Percentiles rank a stretch among this genome's conserved stretches.
Evolutionary conservation across 805 yeast genomes (phyloP).

Genomic region (Metschnikowia matae): DNA sequence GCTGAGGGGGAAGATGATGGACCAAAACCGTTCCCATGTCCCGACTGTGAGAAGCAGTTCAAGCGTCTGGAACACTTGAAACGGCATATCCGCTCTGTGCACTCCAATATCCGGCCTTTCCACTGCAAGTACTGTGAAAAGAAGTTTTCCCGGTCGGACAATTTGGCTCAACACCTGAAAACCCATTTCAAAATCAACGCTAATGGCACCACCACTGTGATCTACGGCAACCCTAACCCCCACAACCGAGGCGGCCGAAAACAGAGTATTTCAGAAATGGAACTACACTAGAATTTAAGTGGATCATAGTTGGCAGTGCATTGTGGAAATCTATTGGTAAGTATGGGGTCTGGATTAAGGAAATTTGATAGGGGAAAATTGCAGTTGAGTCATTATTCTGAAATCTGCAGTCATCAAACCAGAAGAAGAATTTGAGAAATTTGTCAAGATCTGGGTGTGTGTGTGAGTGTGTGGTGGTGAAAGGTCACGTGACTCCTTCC

Average conservation of each 20-base stretch:
- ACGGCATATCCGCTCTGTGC: constrained; percentile 41
- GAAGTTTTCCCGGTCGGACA: constrained; percentile 40
- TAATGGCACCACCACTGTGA: constrained; percentile 23
- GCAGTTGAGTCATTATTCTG: too few relatives aligned
- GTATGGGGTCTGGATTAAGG: too few relatives aligned
- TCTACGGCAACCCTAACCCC: constrained; percentile 18
- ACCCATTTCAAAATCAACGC: constrained; percentile 35
- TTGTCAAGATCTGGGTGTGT: too few relatives aligned
- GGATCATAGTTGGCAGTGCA: too few relatives aligned
- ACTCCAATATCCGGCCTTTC: constrained; percentile 42
- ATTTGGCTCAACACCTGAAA: constrained; percentile 43
- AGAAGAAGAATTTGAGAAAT: too few relatives aligned
- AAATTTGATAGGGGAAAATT: too few relatives aligned
- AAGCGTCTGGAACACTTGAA: constrained; percentile 43
- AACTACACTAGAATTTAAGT: not conserved
- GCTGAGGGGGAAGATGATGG: constrained; percentile 11
- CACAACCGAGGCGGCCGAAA: constrained; percentile 17
- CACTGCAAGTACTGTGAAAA: constrained; percentile 44
- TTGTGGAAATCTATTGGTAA: too few relatives aligned
- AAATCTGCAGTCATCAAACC: too few relatives aligned
- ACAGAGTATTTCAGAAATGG: constrained; percentile 10
- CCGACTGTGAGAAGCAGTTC: constrained; percentile 40
- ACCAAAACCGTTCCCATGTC: constrained; percentile 34
- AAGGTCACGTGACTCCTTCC: too few relatives aligned
- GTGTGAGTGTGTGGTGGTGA: too few relatives aligned